phyloP scores from a whole-genome alignment of 1,284 basidiomycete genomes.

The Cryptococcus sp. region DNA sequence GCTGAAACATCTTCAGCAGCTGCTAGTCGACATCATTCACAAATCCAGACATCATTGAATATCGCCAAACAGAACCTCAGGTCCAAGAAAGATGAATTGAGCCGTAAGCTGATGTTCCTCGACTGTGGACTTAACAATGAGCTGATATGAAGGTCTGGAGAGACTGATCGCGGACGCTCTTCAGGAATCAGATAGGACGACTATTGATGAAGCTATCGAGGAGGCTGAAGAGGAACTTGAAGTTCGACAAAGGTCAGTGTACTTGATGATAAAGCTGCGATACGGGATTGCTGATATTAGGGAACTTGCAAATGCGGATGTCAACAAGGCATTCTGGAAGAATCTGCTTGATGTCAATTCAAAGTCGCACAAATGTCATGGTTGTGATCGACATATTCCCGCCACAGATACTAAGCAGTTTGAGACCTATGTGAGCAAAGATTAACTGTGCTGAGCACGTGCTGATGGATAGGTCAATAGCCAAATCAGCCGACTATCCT shows the following conservation, averaged over 20 bases:
- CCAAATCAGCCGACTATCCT: constrained; percentile 17
- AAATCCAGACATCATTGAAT: constrained; percentile 59
- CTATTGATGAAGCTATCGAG: constrained; percentile 58
- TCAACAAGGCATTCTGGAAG: constrained; percentile 57
- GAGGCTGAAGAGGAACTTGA: constrained; percentile 57
- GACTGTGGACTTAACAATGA: background rate
- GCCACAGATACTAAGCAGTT: constrained; percentile 61
- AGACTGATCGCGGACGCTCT: constrained; percentile 54
- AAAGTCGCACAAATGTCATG: constrained; percentile 64
- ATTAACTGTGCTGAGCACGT: constrained; percentile 25
- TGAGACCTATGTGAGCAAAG: constrained; percentile 60
- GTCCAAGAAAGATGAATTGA: constrained; percentile 61
- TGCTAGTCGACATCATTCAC: constrained; percentile 58
- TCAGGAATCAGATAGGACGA: constrained; percentile 42
- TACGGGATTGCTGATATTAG: constrained; percentile 22
- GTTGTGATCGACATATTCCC: constrained; percentile 68
- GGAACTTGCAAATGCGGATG: constrained; percentile 38
- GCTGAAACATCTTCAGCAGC: constrained; percentile 55
- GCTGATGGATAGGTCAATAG: constrained; percentile 58
- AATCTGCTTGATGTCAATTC: constrained; percentile 60
- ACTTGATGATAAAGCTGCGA: background rate
- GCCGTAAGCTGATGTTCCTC: constrained; percentile 54
- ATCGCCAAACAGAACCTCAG: constrained; percentile 60
- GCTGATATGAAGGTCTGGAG: constrained; percentile 54
- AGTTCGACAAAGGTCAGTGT: constrained; percentile 56